Percentiles rank a stretch among this genome's conserved stretches.
These are phyloP conservation scores for Colletotrichum shisoi DNA, from an alignment of 2,329 filamentous ascomycete genomes.

Conservation along the genomic window DNA sequence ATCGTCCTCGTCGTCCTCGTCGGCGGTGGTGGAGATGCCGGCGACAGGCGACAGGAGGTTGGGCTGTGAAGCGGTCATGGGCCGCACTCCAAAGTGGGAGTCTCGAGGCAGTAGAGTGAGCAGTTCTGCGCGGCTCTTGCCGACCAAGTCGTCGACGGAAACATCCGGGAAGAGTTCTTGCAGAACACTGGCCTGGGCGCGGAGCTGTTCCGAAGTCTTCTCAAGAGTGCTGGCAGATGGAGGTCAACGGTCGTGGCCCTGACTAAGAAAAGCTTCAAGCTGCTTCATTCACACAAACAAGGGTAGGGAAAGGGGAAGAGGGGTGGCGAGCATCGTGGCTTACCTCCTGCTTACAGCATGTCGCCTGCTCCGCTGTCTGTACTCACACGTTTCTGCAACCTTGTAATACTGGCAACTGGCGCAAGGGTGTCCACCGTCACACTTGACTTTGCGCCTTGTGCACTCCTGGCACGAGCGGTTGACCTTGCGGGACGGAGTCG, in stretches of 20 bases:
- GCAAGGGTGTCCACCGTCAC: conserved; percentile 51
- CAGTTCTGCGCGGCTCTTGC: conserved; percentile 42
- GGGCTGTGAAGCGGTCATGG: not conserved
- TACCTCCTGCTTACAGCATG: conserved; percentile 47
- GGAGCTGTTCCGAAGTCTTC: conserved; percentile 42
- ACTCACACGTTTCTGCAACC: conserved; percentile 43
- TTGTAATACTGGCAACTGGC: conserved; percentile 51
- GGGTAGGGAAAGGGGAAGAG: not conserved
- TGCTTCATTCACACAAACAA: too few species aligned
- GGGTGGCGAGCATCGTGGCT: not conserved
- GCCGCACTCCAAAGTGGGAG: conserved; percentile 5
- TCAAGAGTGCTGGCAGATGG: conserved; percentile 42
- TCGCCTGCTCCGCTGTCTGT: conserved; percentile 45
- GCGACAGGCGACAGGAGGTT: conserved; percentile 16
- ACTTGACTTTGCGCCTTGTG: conserved; percentile 49
- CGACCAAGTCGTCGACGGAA: conserved; percentile 37
- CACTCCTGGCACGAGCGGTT: conserved; percentile 45
- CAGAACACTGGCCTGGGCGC: conserved; percentile 41
- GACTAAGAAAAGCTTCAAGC: not conserved
- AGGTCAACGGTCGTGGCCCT: not conserved
- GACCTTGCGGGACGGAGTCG: conserved; percentile 30
- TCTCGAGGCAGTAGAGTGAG: conserved; percentile 36
- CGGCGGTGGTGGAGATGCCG: conserved; percentile 6
- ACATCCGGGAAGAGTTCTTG: conserved; percentile 42
- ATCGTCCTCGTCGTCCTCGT: conserved; percentile 21